Evolutionary conservation across 805 yeast species (phyloP).

Genomic region (Kodamaea neixiangensis): DNA sequence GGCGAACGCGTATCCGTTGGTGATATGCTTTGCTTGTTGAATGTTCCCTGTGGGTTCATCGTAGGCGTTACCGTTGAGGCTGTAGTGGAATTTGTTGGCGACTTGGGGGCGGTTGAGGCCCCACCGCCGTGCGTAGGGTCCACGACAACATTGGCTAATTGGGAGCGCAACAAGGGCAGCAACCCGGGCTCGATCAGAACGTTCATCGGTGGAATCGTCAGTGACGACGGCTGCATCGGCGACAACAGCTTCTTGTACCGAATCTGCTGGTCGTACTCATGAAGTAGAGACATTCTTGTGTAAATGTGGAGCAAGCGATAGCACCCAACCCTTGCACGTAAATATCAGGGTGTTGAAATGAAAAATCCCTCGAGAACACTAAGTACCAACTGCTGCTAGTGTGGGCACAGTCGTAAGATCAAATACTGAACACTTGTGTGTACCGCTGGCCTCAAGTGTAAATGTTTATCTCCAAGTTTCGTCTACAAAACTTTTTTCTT

Average conservation of each 20-base stretch:
- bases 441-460: constrained; percentile 1
- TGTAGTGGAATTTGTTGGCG: not conserved
- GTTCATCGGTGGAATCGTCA: not conserved
- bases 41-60: not conserved
- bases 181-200: not conserved
- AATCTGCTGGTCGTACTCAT: constrained; percentile 11
- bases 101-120: not conserved
- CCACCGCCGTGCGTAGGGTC: not conserved
- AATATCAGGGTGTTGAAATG: no score
- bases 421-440: not conserved
- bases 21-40: not conserved
- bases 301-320: not conserved
- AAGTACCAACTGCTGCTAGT: not conserved
- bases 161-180: not conserved
- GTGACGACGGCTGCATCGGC: constrained; percentile 5
- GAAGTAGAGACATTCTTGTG: constrained; percentile 8
- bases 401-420: not conserved
- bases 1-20: not conserved
- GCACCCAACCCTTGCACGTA: not conserved
- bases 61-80: not conserved
- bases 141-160: not conserved
- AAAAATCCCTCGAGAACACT: not conserved
- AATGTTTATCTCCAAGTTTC: constrained; percentile 3
- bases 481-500: constrained; percentile 3
- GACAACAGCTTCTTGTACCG: constrained; percentile 8